Evolutionary conservation across 2,329 filamentous ascomycete species (phyloP).

Genomic region (Exophiala xenobiotica): DNA sequence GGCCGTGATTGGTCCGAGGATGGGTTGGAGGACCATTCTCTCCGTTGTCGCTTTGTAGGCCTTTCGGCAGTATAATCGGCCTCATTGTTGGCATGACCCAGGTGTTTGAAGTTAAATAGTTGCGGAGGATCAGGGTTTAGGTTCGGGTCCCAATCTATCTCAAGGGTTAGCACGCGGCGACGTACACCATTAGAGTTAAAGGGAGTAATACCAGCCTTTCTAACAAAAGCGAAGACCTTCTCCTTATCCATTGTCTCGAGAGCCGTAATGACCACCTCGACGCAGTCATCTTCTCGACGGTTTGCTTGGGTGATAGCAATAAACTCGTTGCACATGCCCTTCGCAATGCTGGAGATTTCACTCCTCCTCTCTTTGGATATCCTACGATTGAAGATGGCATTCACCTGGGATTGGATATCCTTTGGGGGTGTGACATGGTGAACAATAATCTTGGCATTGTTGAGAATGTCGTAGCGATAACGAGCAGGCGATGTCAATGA

Average conservation of each 20-base stretch:
- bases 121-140: background rate
- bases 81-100: background rate
- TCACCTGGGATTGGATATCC: background rate
- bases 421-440: background rate
- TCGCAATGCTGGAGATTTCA: background rate
- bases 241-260: background rate
- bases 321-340: background rate
- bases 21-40: background rate
- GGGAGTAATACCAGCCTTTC: background rate
- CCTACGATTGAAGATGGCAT: background rate
- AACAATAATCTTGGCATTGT: background rate
- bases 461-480: background rate
- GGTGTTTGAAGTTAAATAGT: background rate
- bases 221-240: background rate
- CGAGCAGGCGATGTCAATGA: background rate
- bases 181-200: background rate
- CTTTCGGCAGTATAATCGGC: background rate
- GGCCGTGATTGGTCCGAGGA: background rate
- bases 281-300: background rate
- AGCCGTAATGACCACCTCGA: background rate
- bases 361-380: background rate
- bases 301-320: background rate
- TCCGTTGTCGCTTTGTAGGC: background rate
- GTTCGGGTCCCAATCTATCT: background rate
- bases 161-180: background rate